Percentiles rank a stretch among this genome's conserved stretches.
Evolutionary conservation across 2,329 filamentous ascomycete species (phyloP).

Genomic region (Colletotrichum salicis): DNA sequence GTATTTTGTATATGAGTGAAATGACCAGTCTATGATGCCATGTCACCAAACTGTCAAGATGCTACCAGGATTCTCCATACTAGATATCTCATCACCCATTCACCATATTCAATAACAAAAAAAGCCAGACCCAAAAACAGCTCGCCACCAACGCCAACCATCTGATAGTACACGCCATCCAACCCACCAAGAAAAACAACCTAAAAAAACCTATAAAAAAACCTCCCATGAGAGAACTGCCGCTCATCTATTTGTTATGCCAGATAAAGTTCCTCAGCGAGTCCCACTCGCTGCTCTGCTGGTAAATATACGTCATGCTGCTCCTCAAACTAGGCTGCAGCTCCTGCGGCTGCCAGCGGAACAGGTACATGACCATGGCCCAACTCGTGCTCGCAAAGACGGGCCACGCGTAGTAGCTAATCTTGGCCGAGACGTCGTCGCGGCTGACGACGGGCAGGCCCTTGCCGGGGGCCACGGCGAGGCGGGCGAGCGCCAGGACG

Average conservation of each 20-base stretch:
- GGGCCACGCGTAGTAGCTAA: slow-evolving; percentile 85
- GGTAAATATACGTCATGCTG: slow-evolving; percentile 98
- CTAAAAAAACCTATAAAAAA: too few relatives aligned
- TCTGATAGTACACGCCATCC: slow-evolving; percentile 16
- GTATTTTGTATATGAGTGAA: slow-evolving; percentile 6
- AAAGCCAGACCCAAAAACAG: background rate
- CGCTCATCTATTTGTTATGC: slow-evolving; percentile 73
- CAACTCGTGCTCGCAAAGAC: slow-evolving; percentile 91
- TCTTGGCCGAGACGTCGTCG: slow-evolving; percentile 54
- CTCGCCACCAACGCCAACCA: slow-evolving; percentile 16
- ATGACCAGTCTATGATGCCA: slow-evolving; percentile 38
- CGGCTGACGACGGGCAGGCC: slow-evolving; percentile 62
- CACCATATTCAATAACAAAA: background rate
- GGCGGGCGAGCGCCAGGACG: slow-evolving; percentile 82
- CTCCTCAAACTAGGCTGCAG: slow-evolving; percentile 90
- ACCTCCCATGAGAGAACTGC: background rate
- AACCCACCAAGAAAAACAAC: background rate
- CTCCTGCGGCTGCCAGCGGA: slow-evolving; percentile 89
- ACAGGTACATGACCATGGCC: slow-evolving; percentile 95
- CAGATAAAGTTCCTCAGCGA: slow-evolving; percentile 84
- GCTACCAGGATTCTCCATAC: background rate
- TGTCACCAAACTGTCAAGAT: slow-evolving; percentile 23
- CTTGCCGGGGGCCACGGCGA: slow-evolving; percentile 75
- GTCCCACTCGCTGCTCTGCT: slow-evolving; percentile 90
- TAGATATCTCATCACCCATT: background rate